Conservation (phyloP, 2,329 filamentous ascomycete species). For the Pseudocercospora macadamiae region DNA sequence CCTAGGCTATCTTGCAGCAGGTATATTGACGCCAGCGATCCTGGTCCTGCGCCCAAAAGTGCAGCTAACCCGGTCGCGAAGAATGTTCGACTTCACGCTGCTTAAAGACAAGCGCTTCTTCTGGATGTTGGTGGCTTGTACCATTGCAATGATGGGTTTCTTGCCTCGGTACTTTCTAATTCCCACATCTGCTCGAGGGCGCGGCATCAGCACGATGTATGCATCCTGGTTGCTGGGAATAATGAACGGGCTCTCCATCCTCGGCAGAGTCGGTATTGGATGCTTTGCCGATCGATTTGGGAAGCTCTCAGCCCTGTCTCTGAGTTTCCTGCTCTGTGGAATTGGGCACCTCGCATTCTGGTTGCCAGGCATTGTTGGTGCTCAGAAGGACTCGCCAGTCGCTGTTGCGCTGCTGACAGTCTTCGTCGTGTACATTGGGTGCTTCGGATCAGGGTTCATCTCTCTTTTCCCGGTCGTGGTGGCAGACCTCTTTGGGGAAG, state of each 20-base stretch:
- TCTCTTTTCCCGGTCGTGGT: constrained; percentile 8
- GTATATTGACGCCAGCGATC: constrained; percentile 1
- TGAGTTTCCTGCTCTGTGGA: constrained; percentile 10
- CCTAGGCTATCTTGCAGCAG: constrained; percentile 6
- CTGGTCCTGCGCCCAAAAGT: not conserved
- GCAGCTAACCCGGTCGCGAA: not conserved
- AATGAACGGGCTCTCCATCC: constrained; percentile 10
- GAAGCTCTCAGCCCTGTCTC: not conserved
- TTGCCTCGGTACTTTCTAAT: constrained; percentile 14
- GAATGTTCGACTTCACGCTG: not conserved
- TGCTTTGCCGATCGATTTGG: constrained; percentile 8
- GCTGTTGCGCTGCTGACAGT: constrained; percentile 7
- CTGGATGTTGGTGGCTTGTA: constrained; percentile 9
- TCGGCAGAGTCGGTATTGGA: constrained; percentile 7
- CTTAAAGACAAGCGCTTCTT: constrained; percentile 8
- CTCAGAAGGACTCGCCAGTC: not conserved
- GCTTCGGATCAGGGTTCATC: constrained; percentile 12
- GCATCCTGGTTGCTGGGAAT: constrained; percentile 14
- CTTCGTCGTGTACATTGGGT: constrained; percentile 7
- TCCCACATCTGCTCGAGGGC: constrained; percentile 5
- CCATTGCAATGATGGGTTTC: constrained; percentile 7
- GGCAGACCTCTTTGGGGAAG: constrained; percentile 8
- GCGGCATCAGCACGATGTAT: constrained; percentile 6
- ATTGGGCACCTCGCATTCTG: constrained; percentile 9
- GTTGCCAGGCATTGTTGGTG: not conserved